Percentiles rank a stretch among this genome's conserved stretches.
These are phyloP conservation scores for Colletotrichum paranaense DNA, from an alignment of 2,329 filamentous ascomycete species.

Conservation along the genomic window DNA sequence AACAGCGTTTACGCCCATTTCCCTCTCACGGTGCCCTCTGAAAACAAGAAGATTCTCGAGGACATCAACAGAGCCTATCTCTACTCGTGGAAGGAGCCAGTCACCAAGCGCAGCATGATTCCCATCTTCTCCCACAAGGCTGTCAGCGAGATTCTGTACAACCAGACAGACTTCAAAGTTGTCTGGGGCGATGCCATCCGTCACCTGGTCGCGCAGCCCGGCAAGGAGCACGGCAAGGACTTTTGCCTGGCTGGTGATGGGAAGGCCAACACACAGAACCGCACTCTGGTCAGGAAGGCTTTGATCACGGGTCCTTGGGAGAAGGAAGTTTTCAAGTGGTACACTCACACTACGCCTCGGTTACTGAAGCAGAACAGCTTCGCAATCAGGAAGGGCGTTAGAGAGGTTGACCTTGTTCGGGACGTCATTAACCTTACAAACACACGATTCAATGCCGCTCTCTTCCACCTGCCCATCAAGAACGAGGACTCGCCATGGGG, in stretches of 20 bases:
- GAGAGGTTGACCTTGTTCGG: constrained; percentile 49
- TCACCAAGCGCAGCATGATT: constrained; percentile 55
- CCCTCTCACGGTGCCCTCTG: constrained; percentile 52
- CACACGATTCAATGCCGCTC: constrained; percentile 64
- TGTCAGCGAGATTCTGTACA: constrained; percentile 62
- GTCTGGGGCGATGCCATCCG: constrained; percentile 67
- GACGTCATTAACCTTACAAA: constrained; percentile 63
- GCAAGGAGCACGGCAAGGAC: constrained; percentile 47
- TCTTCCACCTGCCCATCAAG: constrained; percentile 67
- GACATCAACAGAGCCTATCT: constrained; percentile 64
- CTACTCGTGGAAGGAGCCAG: constrained; percentile 69
- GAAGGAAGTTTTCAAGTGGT: constrained; percentile 39
- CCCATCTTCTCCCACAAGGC: constrained; percentile 65
- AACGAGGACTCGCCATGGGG: constrained; percentile 61
- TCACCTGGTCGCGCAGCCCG: constrained; percentile 63
- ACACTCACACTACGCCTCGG: constrained; percentile 39
- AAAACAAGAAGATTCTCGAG: constrained; percentile 70
- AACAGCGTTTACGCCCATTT: constrained; percentile 75
- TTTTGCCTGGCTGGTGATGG: constrained; percentile 63
- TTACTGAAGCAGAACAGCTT: constrained; percentile 43
- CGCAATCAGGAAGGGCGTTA: constrained; percentile 39
- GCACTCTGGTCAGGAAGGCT: constrained; percentile 56
- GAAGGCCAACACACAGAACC: constrained; percentile 51
- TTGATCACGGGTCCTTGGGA: constrained; percentile 35
- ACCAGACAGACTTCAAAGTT: constrained; percentile 66